Base-by-base conservation (phyloP, 2,329 filamentous ascomycete species). In the Thermothelomyces thermophilus region DNA sequence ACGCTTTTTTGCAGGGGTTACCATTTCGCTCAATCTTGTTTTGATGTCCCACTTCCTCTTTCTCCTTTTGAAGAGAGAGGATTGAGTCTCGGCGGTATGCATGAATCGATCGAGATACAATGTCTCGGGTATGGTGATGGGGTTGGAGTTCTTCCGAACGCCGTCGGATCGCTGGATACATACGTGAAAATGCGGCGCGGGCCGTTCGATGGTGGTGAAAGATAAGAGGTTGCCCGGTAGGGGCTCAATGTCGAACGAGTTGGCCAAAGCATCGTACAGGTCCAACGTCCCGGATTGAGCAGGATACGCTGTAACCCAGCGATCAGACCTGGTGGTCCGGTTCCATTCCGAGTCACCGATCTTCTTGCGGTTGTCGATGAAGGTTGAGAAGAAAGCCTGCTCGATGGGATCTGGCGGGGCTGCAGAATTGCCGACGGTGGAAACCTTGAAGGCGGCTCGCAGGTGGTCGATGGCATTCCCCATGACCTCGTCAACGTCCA, bases 401-500 rank as follows among this genome's bases (percentile, higher is more conserved):
- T 89, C 89, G 55, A 95, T 81, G 50, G 81, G 75, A 64, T 97
- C 93, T 56, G 94, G 50, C 3, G 19, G 41, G 16, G 14, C 11
- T 1, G 52, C 40, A 13, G 48, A 35, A 4, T 13, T n/a, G 4
- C 51, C 52, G 66, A 52, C 71, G 3, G 76, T 78, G n/a, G 76
- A 77, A 5, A 88, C 79, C 50, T 78, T 83, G 62, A 97, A 90
- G 2, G 91, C 90, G 46, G 87, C 90, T 61, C 93, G 87, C n/a
- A 96, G 74, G 44, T 93, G 86, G 62, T 91, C 90, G 51, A 96
- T 80, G 22, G 95, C 87, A 61, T 91, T 93, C 51, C 89, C 89
- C 71, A 96, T 90, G 40, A 96, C 91, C 67, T 98, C 93, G 11
- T 90, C 90, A 4, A 96, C 91, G 68, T 98, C 93, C 68, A 98